Conservation (phyloP, 306 rosid genomes). For the Herpetospermum pedunculosum region DNA sequence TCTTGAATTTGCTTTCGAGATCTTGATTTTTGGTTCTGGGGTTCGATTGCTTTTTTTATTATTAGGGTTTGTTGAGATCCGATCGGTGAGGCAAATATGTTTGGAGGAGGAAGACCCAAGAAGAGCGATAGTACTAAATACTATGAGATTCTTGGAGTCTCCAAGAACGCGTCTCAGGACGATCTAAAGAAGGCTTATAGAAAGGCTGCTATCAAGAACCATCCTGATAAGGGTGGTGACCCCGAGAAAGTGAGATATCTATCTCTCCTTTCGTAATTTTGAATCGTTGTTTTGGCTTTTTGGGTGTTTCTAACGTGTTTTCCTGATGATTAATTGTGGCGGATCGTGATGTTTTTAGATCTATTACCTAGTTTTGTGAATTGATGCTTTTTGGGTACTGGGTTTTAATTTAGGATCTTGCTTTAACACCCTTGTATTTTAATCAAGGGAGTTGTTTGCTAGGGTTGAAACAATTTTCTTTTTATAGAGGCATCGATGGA, state of each 20-base stretch:
- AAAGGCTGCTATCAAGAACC: conserved; percentile 48
- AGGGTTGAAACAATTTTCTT: neutral
- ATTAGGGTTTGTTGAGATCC: conserved; percentile 4
- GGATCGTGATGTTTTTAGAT: neutral
- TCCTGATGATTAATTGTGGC: neutral
- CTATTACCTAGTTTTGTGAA: neutral
- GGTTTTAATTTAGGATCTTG: neutral
- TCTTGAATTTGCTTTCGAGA: neutral
- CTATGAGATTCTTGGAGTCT: conserved; percentile 41
- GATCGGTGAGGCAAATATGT: conserved; percentile 23
- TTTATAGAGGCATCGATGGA: neutral
- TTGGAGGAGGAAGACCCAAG: conserved; percentile 50
- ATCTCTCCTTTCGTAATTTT: neutral
- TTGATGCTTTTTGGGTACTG: neutral
- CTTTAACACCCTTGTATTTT: neutral
- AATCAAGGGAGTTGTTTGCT: neutral
- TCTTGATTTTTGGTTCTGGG: neutral
- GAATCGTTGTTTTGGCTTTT: neutral
- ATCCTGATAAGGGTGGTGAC: conserved; percentile 50
- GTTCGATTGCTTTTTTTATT: neutral
- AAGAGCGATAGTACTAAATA: conserved; percentile 43
- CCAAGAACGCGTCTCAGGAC: conserved; percentile 41
- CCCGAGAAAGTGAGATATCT: conserved; percentile 29
- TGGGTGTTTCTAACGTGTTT: neutral
- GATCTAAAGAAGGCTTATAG: conserved; percentile 52